Conservation (phyloP, 2,329 filamentous ascomycete species). For the Colletotrichum australisinense region DNA sequence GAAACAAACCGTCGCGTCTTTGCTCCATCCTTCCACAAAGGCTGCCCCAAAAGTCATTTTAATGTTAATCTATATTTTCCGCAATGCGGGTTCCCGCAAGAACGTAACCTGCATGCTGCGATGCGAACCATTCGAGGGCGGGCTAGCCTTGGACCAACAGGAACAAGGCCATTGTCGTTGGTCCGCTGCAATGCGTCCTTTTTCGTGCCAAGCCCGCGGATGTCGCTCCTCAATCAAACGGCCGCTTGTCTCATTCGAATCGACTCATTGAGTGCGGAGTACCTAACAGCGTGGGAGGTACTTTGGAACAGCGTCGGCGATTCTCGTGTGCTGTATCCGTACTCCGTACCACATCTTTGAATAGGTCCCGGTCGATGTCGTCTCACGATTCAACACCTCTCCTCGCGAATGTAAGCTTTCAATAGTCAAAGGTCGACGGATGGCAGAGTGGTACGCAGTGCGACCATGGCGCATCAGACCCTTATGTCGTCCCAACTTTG, state of each 20-base stretch:
- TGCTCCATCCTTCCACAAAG: constrained; percentile 10
- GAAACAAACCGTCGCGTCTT: constrained; percentile 29
- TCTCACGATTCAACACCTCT: background rate
- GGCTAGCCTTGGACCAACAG: background rate
- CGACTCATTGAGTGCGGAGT: too few species aligned
- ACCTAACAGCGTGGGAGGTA: too few species aligned
- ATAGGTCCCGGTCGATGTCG: background rate
- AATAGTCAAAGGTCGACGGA: background rate
- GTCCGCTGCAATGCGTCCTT: background rate
- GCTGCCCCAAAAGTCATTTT: constrained; percentile 26
- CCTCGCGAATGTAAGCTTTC: background rate
- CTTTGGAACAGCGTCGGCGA: background rate
- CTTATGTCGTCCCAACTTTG: constrained; percentile 25
- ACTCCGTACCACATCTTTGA: background rate
- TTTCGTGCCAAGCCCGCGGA: background rate
- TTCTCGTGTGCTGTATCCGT: background rate
- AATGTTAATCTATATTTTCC: constrained; percentile 25
- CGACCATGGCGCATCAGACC: background rate
- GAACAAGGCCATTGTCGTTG: constrained; percentile 10
- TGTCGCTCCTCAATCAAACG: constrained; percentile 1
- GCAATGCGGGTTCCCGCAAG: background rate
- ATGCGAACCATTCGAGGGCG: constrained; percentile 1
- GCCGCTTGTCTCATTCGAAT: background rate
- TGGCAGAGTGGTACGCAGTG: background rate
- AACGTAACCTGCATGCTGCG: constrained; percentile 5